Evolutionary conservation across 352 stramenopile species (phyloP).

Genomic region (Globisporangium uncinulatum): DNA sequence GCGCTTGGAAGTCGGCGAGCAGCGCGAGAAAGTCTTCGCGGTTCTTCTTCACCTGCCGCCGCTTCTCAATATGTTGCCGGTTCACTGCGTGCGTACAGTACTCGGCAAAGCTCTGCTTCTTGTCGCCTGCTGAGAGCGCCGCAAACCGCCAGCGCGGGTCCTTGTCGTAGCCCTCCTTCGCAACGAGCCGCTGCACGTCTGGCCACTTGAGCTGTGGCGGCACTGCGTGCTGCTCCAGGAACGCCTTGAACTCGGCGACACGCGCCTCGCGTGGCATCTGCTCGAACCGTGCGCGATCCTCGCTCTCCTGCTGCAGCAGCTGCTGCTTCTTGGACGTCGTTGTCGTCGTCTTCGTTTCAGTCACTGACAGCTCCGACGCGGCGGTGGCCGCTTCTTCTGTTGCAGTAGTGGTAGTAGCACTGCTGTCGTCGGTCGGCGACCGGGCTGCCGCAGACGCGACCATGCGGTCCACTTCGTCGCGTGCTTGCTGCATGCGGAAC

Average conservation of each 20-base stretch:
- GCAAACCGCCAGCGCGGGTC: constrained; percentile 69
- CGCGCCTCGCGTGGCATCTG: constrained; percentile 45
- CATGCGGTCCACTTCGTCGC: constrained; percentile 64
- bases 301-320: constrained; percentile 21
- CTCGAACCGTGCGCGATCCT: constrained; percentile 31
- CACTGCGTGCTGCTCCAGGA: constrained; percentile 69
- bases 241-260: constrained; percentile 60
- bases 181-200: constrained; percentile 53
- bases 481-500: constrained; percentile 68
- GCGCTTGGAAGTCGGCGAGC: constrained; percentile 43
- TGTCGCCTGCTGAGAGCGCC: constrained; percentile 59
- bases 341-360: too few relatives aligned
- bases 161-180: constrained; percentile 47
- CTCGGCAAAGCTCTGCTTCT: constrained; percentile 82
- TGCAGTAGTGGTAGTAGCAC: background rate
- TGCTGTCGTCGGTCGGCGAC: background rate
- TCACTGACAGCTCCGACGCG: background rate
- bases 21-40: constrained; percentile 76
- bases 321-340: constrained; percentile 29
- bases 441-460: background rate
- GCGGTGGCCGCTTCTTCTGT: background rate
- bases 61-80: constrained; percentile 56
- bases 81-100: constrained; percentile 76
- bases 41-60: constrained; percentile 59
- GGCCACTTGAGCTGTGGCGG: constrained; percentile 67